Percentiles rank a stretch among this genome's conserved stretches.
Evolutionary conservation across 1,284 basidiomycete genomes (phyloP).

Genomic region (Ganoderma leucocontextum): DNA sequence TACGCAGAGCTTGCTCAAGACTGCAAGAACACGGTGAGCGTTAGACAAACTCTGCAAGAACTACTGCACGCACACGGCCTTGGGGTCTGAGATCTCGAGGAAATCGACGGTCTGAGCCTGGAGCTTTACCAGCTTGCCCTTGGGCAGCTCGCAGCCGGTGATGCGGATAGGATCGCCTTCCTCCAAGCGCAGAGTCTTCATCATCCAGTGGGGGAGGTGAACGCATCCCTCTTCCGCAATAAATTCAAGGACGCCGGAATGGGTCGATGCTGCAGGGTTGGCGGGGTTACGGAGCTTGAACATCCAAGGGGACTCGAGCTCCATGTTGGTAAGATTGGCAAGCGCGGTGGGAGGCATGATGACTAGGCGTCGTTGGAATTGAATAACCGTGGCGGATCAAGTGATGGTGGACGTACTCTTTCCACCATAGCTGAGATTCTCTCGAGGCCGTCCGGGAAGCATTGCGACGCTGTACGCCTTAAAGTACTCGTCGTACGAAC

Average conservation of each 20-base stretch:
- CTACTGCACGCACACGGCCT: conserved; percentile 83
- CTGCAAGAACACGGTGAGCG: conserved; percentile 50
- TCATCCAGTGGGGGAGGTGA: conserved; percentile 99
- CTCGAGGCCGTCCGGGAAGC: conserved; percentile 82
- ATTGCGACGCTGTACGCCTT: conserved; percentile 89
- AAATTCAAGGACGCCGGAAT: conserved; percentile 98
- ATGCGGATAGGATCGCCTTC: conserved; percentile 97
- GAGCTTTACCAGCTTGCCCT: conserved; percentile 96
- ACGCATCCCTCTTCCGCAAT: conserved; percentile 97
- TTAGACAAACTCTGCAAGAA: background rate
- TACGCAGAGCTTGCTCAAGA: conserved; percentile 93
- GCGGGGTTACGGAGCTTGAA: conserved; percentile 94
- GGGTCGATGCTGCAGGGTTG: conserved; percentile 88
- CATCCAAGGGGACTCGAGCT: conserved; percentile 95
- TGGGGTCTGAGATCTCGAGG: conserved; percentile 93
- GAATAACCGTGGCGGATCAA: conserved; percentile 5
- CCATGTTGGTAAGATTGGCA: conserved; percentile 87
- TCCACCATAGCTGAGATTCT: conserved; percentile 94
- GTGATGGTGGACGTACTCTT: conserved; percentile 79
- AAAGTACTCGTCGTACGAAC: conserved; percentile 82
- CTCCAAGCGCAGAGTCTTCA: conserved; percentile 91
- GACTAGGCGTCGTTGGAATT: conserved; percentile 60
- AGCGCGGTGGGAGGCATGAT: conserved; percentile 98
- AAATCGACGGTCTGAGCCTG: conserved; percentile 97
- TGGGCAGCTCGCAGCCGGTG: conserved; percentile 87